Percentiles rank a stretch among this genome's conserved stretches.
phyloP scores from a whole-genome alignment of 2,329 filamentous ascomycete species.

The Fusarium sterilihyphosum region DNA sequence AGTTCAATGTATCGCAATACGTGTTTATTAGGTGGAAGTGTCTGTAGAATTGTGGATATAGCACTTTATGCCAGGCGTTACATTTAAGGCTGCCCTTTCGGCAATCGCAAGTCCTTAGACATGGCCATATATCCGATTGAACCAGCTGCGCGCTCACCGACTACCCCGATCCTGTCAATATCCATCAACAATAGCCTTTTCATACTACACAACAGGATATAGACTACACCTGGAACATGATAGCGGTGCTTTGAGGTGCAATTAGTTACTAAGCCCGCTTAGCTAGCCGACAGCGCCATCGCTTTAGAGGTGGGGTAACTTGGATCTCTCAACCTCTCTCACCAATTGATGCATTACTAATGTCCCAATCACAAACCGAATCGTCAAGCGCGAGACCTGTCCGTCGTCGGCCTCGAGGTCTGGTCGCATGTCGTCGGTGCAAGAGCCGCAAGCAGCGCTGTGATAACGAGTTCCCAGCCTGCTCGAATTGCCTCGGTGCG shows the following conservation, averaged over 20 bases:
- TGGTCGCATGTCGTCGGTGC: background rate
- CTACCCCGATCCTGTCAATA: too few relatives aligned
- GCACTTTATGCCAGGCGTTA: background rate
- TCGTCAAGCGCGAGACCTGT: background rate
- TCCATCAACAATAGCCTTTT: too few relatives aligned
- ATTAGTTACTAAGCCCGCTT: too few relatives aligned
- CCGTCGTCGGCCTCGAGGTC: conserved; percentile 2
- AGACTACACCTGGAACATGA: too few relatives aligned
- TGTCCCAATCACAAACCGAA: background rate
- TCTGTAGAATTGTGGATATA: fast-evolving
- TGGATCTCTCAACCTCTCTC: background rate
- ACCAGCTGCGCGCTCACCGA: too few relatives aligned
- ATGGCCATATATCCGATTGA: background rate
- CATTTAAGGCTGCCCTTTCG: background rate
- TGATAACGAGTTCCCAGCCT: background rate
- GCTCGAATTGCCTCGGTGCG: background rate
- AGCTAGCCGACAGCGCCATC: background rate
- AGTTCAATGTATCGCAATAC: fast-evolving
- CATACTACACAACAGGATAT: too few relatives aligned
- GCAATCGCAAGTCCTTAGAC: background rate
- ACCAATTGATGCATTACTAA: background rate
- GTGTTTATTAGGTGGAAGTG: fast-evolving
- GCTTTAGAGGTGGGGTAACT: background rate
- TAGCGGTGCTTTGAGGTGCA: too few relatives aligned
- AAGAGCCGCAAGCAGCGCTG: conserved; percentile 5